phyloP scores from a whole-genome alignment of 805 yeast species.

The Myxozyma kluyveri region DNA sequence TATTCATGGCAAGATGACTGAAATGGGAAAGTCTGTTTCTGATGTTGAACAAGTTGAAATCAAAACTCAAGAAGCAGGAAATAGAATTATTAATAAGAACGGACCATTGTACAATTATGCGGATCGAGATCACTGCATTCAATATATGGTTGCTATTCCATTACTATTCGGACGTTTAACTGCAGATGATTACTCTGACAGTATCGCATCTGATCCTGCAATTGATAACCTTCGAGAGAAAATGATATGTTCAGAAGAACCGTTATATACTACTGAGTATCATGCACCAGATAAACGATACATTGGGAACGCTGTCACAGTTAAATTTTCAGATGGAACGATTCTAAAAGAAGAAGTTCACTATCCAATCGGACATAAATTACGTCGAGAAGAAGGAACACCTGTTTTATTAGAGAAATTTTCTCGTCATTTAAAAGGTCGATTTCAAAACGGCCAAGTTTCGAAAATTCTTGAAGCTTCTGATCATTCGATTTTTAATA shows the following conservation, averaged over 20 bases:
- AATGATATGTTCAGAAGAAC: constrained; percentile 54
- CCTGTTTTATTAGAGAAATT: constrained; percentile 54
- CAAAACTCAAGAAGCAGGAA: constrained; percentile 60
- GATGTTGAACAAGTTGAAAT: constrained; percentile 52
- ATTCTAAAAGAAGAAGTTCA: constrained; percentile 53
- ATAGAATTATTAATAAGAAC: constrained; percentile 56
- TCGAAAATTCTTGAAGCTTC: constrained; percentile 42
- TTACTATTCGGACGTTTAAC: constrained; percentile 54
- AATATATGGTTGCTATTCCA: constrained; percentile 61
- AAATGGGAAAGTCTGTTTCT: constrained; percentile 45
- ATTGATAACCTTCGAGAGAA: constrained; percentile 53
- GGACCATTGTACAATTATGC: constrained; percentile 64
- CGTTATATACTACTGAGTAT: constrained; percentile 50
- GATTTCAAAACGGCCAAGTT: constrained; percentile 44
- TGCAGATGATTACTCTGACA: constrained; percentile 57
- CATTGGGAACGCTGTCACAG: constrained; percentile 54
- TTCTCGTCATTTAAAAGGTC: constrained; percentile 50
- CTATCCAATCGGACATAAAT: constrained; percentile 56
- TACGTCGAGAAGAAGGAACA: constrained; percentile 58
- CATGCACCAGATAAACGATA: constrained; percentile 57
- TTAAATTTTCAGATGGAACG: constrained; percentile 55
- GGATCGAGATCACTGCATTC: constrained; percentile 64
- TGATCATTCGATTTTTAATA: constrained; percentile 39
- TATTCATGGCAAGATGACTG: constrained; percentile 41
- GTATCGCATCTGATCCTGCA: constrained; percentile 50